These are phyloP conservation scores for Penicillium riverlandense DNA, from an alignment of 495 filamentous ascomycete genomes.

Conservation along the genomic window DNA sequence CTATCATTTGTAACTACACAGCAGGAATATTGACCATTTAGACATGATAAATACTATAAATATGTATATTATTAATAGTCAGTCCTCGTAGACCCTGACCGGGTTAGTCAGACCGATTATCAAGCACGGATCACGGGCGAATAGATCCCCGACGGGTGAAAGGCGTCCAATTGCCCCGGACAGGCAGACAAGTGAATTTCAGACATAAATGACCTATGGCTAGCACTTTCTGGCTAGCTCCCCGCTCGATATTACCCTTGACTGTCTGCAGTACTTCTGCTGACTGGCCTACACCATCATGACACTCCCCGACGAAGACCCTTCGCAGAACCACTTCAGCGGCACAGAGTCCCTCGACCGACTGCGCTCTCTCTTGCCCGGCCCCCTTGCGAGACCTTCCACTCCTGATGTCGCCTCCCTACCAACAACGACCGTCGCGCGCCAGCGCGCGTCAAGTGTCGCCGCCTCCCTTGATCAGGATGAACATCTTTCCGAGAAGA, in stretches of 20 bases:
- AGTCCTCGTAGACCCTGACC: neutral
- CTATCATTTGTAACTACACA: too few relatives aligned
- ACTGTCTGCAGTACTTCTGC: too few relatives aligned
- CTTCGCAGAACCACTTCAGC: slow-evolving; percentile 10
- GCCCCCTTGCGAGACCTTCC: neutral
- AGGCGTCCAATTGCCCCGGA: slow-evolving; percentile 1
- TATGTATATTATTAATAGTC: neutral
- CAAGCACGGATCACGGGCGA: too few relatives aligned
- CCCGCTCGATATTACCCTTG: too few relatives aligned
- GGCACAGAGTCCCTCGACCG: slow-evolving; percentile 10
- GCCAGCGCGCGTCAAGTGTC: slow-evolving; percentile 13
- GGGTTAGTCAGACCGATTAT: too few relatives aligned
- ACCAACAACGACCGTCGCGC: slow-evolving; percentile 11
- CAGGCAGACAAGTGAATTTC: too few relatives aligned
- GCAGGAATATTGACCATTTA: too few relatives aligned
- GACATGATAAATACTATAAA: neutral
- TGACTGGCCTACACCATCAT: neutral
- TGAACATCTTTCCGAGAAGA: slow-evolving; percentile 19
- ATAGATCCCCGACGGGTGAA: neutral
- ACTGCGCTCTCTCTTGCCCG: slow-evolving; percentile 7
- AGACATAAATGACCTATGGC: neutral
- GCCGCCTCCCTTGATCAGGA: slow-evolving; percentile 16
- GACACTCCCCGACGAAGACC: neutral
- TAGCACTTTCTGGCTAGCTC: neutral
- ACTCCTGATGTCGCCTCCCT: slow-evolving; percentile 3